Evolutionary conservation across 441 rosid species (phyloP).

Genomic region (Francoa sonchifolia): DNA sequence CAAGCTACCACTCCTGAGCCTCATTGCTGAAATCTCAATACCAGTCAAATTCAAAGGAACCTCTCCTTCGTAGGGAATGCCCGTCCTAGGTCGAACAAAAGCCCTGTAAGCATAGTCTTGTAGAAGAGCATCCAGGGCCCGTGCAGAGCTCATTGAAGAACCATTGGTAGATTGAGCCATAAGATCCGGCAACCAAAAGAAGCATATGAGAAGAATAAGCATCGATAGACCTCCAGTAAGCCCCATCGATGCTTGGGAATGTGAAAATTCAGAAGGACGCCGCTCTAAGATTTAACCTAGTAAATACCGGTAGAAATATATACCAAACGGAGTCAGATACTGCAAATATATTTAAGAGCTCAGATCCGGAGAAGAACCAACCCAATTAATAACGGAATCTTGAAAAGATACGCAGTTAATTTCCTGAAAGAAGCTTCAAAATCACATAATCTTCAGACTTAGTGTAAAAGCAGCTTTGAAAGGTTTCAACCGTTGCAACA

Average conservation of each 20-base stretch:
- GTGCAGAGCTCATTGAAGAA: constrained; percentile 13
- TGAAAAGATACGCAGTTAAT: constrained; percentile 10
- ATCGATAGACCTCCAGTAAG: constrained; percentile 47
- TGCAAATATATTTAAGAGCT: background rate
- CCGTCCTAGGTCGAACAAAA: constrained; percentile 60
- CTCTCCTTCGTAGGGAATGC: constrained; percentile 37
- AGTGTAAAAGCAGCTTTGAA: constrained; percentile 25
- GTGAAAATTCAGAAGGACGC: constrained; percentile 17
- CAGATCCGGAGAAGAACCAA: too few relatives aligned
- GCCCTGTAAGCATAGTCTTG: constrained; percentile 72
- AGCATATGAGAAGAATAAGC: constrained; percentile 20
- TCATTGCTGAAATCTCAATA: constrained; percentile 56
- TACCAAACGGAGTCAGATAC: constrained; percentile 7
- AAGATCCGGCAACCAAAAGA: constrained; percentile 9
- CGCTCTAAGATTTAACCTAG: constrained; percentile 11
- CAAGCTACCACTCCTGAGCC: constrained; percentile 90
- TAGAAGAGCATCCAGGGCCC: constrained; percentile 63
- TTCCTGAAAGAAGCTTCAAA: constrained; percentile 4
- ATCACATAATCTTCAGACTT: background rate
- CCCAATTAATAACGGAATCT: background rate
- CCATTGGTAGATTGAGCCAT: constrained; percentile 20
- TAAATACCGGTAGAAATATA: background rate
- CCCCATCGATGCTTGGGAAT: constrained; percentile 42
- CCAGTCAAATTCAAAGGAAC: constrained; percentile 72
- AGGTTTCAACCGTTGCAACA: constrained; percentile 28